Percentiles rank a stretch among this genome's conserved stretches.
These are phyloP conservation scores for Phlegmacium glaucopus DNA, from an alignment of 768 basidiomycete genomes.

Conservation along the genomic window DNA sequence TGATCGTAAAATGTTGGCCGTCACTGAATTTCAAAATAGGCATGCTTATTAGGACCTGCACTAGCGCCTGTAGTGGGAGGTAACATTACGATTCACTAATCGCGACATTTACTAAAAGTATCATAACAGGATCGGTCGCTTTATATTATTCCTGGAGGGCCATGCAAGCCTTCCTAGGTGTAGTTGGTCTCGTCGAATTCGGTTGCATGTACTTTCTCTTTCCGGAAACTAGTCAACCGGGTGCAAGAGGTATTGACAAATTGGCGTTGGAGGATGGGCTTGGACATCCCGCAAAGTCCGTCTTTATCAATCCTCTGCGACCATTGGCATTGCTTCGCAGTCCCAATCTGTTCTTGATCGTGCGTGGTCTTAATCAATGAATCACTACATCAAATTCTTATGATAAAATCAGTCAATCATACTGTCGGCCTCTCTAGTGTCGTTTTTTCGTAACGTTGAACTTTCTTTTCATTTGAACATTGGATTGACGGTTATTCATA, in stretches of 20 bases:
- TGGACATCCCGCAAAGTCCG: constrained; percentile 19
- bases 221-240: constrained; percentile 65
- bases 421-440: background rate
- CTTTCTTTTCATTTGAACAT: background rate
- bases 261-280: constrained; percentile 8
- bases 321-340: constrained; percentile 48
- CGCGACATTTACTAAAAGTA: background rate
- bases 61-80: constrained; percentile 59
- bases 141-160: constrained; percentile 64
- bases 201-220: constrained; percentile 39
- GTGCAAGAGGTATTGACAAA: constrained; percentile 49
- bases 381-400: background rate
- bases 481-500: background rate
- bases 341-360: constrained; percentile 53
- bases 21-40: constrained; percentile 28
- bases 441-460: constrained; percentile 1
- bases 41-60: constrained; percentile 53
- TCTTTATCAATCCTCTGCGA: constrained; percentile 57
- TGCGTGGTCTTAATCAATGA: constrained; percentile 24
- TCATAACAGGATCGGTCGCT: constrained; percentile 37
- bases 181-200: constrained; percentile 35
- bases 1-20: background rate
- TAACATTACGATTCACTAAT: constrained; percentile 4
- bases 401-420: background rate
- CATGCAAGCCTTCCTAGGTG: constrained; percentile 45